Evolutionary conservation across 192 early-diverging fungal species (phyloP), one percentile per base, ranked within the genome.

Genomic region (Phycomyces nitens): DNA sequence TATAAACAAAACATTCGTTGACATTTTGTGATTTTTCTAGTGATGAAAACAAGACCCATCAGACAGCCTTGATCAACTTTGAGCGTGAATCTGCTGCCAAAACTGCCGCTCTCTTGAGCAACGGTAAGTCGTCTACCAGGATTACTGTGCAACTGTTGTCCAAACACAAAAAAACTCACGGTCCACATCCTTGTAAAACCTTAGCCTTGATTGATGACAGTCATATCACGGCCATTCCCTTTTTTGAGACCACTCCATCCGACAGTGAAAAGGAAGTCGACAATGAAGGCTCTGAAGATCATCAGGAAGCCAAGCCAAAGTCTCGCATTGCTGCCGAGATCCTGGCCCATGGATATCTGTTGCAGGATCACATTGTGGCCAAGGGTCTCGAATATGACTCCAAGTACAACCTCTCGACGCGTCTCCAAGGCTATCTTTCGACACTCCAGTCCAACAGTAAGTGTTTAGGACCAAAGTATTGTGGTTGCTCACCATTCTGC

Each of bases 361-460:
- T 91, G 18, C 79, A 81, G 42, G 85, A 89, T 58, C 77, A 77
- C 15, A 82, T 91, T 43, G 77, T 91, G 29, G 70, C 77, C 55
- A 81, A 83, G 53, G 88, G 88, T 43, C 76, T 88, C 4, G 81
- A 84, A 56, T 83, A 82, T 54, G 89, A 91, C 68, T 44, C 62
- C 61, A 86, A 83, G 75, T 88, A 87, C 68, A 78, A 76, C 15
- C 53, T 88, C 29, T 62, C 68, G 14, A 56, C 70, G 38, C 75
- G 69, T 39, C 69, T 85, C 38, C 70, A 80, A 4, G 50, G 62
- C 1, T 77, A 73, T 34, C 49, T 77, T 7, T 16, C 16, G 1
- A 29, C 42, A 16, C 43, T 77, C 26, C 71, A 77, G 51, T 21
- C 18, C 11, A 71, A 71, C 40, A 29, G 72, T 73, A 68, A 62